phyloP scores from a whole-genome alignment of 805 yeast genomes.

The Scheffersomyces ergatensis region DNA sequence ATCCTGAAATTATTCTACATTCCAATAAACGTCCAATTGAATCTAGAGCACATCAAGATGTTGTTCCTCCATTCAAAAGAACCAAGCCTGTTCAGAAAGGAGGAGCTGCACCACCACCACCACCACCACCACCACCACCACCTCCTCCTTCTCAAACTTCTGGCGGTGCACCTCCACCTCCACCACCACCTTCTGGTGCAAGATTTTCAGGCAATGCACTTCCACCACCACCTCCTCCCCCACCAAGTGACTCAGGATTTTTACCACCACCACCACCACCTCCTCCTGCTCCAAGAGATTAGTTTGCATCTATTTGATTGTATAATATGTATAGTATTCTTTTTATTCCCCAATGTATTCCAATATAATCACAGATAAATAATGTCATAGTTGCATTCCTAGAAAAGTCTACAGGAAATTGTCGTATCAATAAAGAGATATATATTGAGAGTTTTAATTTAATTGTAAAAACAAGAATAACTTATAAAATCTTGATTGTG shows the following conservation, averaged over 20 bases:
- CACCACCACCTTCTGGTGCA: constrained; percentile 12
- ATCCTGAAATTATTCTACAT: neutral
- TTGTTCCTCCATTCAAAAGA: constrained; percentile 26
- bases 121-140: constrained; percentile 7
- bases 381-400: no score
- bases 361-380: no score
- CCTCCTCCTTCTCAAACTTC: constrained; percentile 18
- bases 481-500: no score
- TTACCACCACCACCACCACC: constrained; percentile 21
- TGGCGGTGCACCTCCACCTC: constrained; percentile 19
- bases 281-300: constrained; percentile 9
- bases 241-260: constrained; percentile 12
- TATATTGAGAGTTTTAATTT: no score
- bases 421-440: no score
- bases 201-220: constrained; percentile 8
- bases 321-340: no score
- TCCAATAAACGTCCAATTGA: constrained; percentile 4
- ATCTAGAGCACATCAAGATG: constrained; percentile 2
- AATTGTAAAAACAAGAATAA: no score
- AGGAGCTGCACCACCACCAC: constrained; percentile 15
- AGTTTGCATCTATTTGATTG: no score
- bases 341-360: no score
- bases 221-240: constrained; percentile 3
- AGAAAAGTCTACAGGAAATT: no score
- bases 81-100: constrained; percentile 11